A percentile compares a stretch with the other conserved stretches of the same genome.
Evolutionary conservation across 2,329 filamentous ascomycete species (phyloP).

Genomic region (Colletotrichum tamarilloi): DNA sequence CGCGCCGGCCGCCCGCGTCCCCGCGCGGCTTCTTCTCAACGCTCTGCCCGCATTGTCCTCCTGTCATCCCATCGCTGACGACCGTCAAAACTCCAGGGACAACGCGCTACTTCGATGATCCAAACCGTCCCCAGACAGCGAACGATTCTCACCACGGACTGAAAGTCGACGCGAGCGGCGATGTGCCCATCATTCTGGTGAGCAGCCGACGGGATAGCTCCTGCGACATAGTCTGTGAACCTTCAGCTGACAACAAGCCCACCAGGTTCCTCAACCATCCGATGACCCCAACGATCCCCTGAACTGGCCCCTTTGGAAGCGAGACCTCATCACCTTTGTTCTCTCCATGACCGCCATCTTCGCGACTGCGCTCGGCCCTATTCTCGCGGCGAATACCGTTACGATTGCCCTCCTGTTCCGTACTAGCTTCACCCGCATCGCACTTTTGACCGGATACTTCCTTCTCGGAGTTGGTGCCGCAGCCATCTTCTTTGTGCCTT

Average conservation of each 20-base stretch:
- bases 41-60: slow-evolving; percentile 17
- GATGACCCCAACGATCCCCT: slow-evolving; percentile 92
- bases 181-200: slow-evolving; percentile 80
- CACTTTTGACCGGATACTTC: slow-evolving; percentile 88
- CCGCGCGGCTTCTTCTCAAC: neutral
- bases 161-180: slow-evolving; percentile 78
- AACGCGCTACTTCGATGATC: slow-evolving; percentile 73
- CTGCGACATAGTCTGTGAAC: neutral
- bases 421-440: slow-evolving; percentile 77
- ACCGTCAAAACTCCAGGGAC: slow-evolving; percentile 57
- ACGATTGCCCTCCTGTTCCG: slow-evolving; percentile 76
- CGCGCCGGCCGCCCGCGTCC: neutral
- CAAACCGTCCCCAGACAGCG: slow-evolving; percentile 57
- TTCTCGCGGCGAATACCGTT: slow-evolving; percentile 89
- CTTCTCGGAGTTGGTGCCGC: slow-evolving; percentile 84
- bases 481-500: slow-evolving; percentile 87
- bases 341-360: slow-evolving; percentile 86
- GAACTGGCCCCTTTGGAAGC: slow-evolving; percentile 85
- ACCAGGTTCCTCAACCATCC: slow-evolving; percentile 80
- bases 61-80: slow-evolving; percentile 15
- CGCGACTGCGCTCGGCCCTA: slow-evolving; percentile 84
- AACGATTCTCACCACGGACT: slow-evolving; percentile 58
- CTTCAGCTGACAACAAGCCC: neutral
- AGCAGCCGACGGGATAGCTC: slow-evolving; percentile 28
- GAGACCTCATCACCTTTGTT: slow-evolving; percentile 82